A percentile compares a stretch with the other conserved stretches of the same genome.
These are phyloP conservation scores for Saturnispora zaruensis DNA, from an alignment of 805 yeast species.

Conservation along the genomic window DNA sequence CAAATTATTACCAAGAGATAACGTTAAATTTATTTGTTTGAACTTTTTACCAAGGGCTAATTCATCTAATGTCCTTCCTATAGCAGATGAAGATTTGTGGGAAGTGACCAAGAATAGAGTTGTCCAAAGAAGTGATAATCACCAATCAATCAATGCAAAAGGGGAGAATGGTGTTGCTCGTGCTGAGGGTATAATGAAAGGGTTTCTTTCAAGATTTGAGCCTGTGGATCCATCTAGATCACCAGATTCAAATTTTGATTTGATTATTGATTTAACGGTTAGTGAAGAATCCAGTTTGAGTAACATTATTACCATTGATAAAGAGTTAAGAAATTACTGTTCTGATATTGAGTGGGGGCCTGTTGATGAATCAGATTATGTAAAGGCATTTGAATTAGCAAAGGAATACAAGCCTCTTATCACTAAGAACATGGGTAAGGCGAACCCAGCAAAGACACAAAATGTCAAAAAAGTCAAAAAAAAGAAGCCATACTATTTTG, in stretches of 20 bases:
- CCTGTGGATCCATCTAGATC: conserved; percentile 35
- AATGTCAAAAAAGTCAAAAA: neutral
- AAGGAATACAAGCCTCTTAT: conserved; percentile 45
- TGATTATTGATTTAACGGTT: conserved; percentile 50
- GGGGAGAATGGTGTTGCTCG: conserved; percentile 36
- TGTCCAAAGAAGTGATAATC: conserved; percentile 69
- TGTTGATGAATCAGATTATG: conserved; percentile 36
- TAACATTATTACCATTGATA: conserved; percentile 41
- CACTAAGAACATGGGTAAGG: conserved; percentile 28
- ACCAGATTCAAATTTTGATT: conserved; percentile 66
- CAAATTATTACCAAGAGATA: conserved; percentile 35
- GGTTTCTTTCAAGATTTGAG: conserved; percentile 65
- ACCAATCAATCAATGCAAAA: conserved; percentile 62
- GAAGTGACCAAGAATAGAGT: conserved; percentile 53
- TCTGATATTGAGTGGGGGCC: conserved; percentile 33
- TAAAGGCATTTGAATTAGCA: conserved; percentile 44
- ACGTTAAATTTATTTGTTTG: conserved; percentile 54
- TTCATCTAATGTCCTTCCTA: conserved; percentile 19
- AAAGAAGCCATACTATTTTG: conserved; percentile 37
- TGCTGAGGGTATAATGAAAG: conserved; percentile 58
- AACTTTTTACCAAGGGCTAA: conserved; percentile 39
- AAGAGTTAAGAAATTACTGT: conserved; percentile 31
- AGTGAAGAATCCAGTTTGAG: conserved; percentile 36
- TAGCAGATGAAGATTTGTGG: conserved; percentile 31
- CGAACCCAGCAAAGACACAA: neutral